A percentile compares a stretch with the other conserved stretches of the same genome.
Conservation (phyloP, 306 rosid species). For the Canavalia gladiata region DNA sequence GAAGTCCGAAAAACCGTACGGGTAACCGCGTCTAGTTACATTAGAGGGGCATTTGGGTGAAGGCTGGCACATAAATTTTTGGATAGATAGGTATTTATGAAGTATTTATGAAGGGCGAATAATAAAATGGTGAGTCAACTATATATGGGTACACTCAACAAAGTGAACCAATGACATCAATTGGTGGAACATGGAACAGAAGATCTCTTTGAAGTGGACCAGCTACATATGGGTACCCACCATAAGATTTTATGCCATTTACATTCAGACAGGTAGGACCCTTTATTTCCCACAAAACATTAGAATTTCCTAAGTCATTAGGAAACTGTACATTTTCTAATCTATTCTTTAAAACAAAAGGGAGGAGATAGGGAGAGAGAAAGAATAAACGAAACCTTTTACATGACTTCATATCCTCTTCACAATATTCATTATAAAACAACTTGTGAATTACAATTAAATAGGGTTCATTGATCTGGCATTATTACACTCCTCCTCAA, state of each 20-base stretch:
- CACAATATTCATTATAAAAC: slow-evolving; percentile 10
- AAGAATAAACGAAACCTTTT: slow-evolving; percentile 41
- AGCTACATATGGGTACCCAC: slow-evolving; percentile 60
- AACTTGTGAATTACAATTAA: slow-evolving; percentile 43
- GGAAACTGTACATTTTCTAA: slow-evolving; percentile 19
- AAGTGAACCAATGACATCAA: slow-evolving; percentile 42
- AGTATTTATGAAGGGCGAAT: neutral
- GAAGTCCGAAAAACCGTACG: neutral
- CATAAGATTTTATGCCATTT: slow-evolving; percentile 58
- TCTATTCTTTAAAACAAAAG: slow-evolving; percentile 29
- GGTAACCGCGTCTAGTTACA: too few relatives aligned
- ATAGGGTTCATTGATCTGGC: slow-evolving; percentile 53
- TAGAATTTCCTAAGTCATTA: slow-evolving; percentile 40
- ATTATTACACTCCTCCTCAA: slow-evolving; percentile 39
- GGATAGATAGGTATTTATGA: neutral
- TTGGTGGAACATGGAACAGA: slow-evolving; percentile 40
- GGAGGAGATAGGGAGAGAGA: neutral
- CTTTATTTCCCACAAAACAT: slow-evolving; percentile 39
- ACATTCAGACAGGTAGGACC: slow-evolving; percentile 60
- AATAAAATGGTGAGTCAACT: neutral
- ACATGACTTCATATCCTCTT: slow-evolving; percentile 40
- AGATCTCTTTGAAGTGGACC: slow-evolving; percentile 54
- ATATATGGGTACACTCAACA: neutral
- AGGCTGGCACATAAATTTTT: too few relatives aligned
- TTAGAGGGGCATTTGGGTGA: too few relatives aligned